Evolutionary conservation across 805 yeast genomes (phyloP), one percentile per base, ranked within the genome.

Genomic region (Candida boleticola): DNA sequence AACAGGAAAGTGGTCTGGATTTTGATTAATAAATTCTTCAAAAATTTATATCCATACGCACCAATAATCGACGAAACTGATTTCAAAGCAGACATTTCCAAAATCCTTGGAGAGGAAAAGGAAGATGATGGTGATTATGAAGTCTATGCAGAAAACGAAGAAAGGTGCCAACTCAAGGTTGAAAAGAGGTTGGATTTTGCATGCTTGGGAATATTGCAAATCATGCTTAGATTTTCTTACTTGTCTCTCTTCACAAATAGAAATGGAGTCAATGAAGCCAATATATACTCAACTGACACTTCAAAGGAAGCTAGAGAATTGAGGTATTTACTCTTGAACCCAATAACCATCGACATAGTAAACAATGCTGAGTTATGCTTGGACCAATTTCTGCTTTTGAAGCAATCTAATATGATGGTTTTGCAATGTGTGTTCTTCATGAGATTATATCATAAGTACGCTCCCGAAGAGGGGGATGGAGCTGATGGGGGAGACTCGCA

Each of bases 51-150:
- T 55, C 75, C 85, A 11, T 81, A 76, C 43, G 67, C 83, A 51
- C 90, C 93, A 2, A 80, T 76, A 47, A 60, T 83, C 26, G 89
- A 83, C 57, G 88, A 83, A 54, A 63, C 51, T 40, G 65, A 66
- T 7, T 77, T 79, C 54, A 70, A 70, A 40, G 49, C 49, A 16
- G 72, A 73, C 37, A 57, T 80, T 14, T 49, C 61, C 1, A 54
- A 68, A 19, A 71, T 80, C 5, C 60, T 81, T 25, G 84, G 81
- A 2, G 61, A 52, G 40, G 64, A 60, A 32, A 51, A 44, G 11
- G 45, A 43, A 3, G 35, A 13, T 7, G 35, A 31, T 31, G 27
- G 27, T 23, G 27, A 7, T 7, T 23, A 23, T 23, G 27, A 23
- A 23, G 11, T 23, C 11, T 16, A 16, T 13, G 38, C 62, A 4